phyloP scores from a whole-genome alignment of 306 rosid genomes.

The Astragalus membranaceus region DNA sequence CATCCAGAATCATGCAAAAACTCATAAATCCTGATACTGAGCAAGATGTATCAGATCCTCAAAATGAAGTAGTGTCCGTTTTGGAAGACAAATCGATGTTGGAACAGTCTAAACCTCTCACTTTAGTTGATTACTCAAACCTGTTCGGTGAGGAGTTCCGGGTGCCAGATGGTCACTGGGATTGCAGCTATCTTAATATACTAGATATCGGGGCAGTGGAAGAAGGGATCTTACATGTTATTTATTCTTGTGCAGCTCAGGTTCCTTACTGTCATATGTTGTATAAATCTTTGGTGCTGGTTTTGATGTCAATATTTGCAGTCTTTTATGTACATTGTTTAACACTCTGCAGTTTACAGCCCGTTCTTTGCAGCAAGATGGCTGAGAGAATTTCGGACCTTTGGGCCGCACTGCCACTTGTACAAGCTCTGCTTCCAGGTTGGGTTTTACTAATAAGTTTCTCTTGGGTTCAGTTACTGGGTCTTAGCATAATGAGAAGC shows the following conservation, averaged over 20 bases:
- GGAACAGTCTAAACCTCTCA: no score
- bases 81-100: no score
- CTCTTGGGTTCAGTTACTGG: background rate
- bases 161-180: no score
- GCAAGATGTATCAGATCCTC: no score
- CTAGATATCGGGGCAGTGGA: no score
- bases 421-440: constrained; percentile 95
- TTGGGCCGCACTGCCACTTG: constrained; percentile 73
- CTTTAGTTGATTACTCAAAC: no score
- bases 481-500: constrained; percentile 1
- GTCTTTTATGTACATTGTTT: constrained; percentile 30
- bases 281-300: background rate
- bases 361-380: constrained; percentile 77
- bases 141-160: no score
- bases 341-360: constrained; percentile 50
- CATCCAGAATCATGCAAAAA: no score
- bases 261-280: constrained; percentile 41
- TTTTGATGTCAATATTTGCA: constrained; percentile 13
- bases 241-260: constrained; percentile 91
- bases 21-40: no score
- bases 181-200: no score
- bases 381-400: constrained; percentile 70
- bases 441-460: constrained; percentile 20
- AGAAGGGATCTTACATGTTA: constrained; percentile 85
- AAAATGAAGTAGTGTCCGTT: no score